These are phyloP conservation scores for Strigomonas culicis DNA, from an alignment of 208 protist genomes.

Conservation along the genomic window DNA sequence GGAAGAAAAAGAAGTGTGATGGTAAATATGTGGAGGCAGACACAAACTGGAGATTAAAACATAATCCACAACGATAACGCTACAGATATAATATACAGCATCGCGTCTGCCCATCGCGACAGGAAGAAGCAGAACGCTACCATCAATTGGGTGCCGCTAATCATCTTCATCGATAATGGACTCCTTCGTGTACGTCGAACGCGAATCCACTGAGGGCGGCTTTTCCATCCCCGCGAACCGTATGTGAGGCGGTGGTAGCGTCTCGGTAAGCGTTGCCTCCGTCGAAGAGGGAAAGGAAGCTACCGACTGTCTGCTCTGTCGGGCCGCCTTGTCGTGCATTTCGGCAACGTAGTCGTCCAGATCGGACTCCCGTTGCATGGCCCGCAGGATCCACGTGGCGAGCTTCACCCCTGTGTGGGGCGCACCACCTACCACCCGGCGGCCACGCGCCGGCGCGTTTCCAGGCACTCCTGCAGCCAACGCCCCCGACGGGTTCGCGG, in stretches of 20 bases:
- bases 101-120: no score
- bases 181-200: slow-evolving; percentile 85
- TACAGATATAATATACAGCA: no score
- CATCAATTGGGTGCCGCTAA: slow-evolving; percentile 6
- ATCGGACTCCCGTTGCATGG: background rate
- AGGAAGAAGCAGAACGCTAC: slow-evolving; percentile 13
- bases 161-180: slow-evolving; percentile 89
- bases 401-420: no score
- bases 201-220: slow-evolving; percentile 63
- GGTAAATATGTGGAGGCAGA: background rate
- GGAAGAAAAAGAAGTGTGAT: slow-evolving; percentile 7
- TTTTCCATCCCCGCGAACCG: slow-evolving; percentile 66
- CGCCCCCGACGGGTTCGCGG: no score
- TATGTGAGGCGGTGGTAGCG: slow-evolving; percentile 55
- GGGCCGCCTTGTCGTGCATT: background rate
- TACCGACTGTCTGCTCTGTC: no score
- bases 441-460: no score
- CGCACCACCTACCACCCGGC: no score
- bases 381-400: background rate
- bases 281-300: background rate
- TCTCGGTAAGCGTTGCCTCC: background rate
- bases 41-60: slow-evolving; percentile 10
- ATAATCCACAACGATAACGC: background rate
- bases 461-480: no score
- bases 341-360: background rate